Conservation (phyloP, 2,329 filamentous ascomycete genomes). For the Trematosphaeria pertusa region DNA sequence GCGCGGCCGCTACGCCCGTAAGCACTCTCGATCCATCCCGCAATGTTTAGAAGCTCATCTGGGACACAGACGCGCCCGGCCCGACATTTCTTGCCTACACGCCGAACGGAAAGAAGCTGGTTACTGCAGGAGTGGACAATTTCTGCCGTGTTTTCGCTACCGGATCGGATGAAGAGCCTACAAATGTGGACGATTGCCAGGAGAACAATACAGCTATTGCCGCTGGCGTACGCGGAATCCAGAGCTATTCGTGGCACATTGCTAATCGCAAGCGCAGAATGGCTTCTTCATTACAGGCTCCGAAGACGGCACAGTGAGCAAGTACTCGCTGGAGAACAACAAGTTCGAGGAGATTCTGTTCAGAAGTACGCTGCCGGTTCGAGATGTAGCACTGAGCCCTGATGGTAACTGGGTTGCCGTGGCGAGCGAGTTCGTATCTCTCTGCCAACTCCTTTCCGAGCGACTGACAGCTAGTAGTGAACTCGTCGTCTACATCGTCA, state of each 20-base stretch:
- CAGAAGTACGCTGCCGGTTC: conserved; percentile 82
- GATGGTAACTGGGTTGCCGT: conserved; percentile 90
- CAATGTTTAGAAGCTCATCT: conserved; percentile 10
- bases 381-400: conserved; percentile 82
- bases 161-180: conserved; percentile 89
- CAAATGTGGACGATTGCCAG: conserved; percentile 87
- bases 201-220: conserved; percentile 85
- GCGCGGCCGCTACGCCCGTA: conserved; percentile 42
- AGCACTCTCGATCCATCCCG: conserved; percentile 6
- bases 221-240: conserved; percentile 61
- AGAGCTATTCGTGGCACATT: neutral
- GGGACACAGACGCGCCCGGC: conserved; percentile 74
- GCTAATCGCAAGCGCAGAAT: conserved; percentile 58
- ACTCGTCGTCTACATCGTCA: conserved; percentile 87
- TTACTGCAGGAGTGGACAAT: conserved; percentile 93
- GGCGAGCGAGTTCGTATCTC: conserved; percentile 76
- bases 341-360: conserved; percentile 82
- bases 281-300: conserved; percentile 87
- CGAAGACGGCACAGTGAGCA: conserved; percentile 94
- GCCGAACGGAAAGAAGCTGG: conserved; percentile 81
- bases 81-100: conserved; percentile 89
- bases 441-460: neutral
- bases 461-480: conserved; percentile 61
- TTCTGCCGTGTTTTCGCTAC: conserved; percentile 92
- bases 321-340: conserved; percentile 80